A percentile compares a stretch with the other conserved stretches of the same genome.
Conservation (phyloP, 495 filamentous ascomycete genomes). For the Penicillium pulvis region DNA sequence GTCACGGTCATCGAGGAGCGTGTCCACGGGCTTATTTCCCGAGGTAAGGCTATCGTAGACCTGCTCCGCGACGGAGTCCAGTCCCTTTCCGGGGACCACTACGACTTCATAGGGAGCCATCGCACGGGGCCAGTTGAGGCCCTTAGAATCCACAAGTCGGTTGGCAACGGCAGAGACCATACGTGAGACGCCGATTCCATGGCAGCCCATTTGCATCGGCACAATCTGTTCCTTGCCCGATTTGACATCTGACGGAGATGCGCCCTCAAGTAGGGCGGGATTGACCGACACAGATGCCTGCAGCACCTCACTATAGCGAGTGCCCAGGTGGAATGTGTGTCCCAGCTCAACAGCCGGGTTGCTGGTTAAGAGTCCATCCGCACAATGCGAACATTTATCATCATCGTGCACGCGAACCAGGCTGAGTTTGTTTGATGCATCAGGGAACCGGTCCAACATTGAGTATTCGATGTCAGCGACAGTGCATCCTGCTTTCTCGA, state of each 20-base stretch:
- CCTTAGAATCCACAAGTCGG: slow-evolving; percentile 66
- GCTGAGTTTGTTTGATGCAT: slow-evolving; percentile 45
- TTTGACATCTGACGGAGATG: slow-evolving; percentile 12
- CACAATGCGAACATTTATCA: slow-evolving; percentile 73
- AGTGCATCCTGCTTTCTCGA: slow-evolving; percentile 32
- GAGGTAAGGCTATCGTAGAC: slow-evolving; percentile 60
- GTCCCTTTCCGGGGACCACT: slow-evolving; percentile 59
- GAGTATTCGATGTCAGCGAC: slow-evolving; percentile 40
- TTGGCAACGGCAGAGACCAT: slow-evolving; percentile 87
- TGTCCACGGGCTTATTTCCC: slow-evolving; percentile 46
- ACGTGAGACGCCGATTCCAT: slow-evolving; percentile 92
- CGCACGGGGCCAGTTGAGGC: slow-evolving; percentile 84
- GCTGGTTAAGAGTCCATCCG: slow-evolving; percentile 60
- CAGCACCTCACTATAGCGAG: slow-evolving; percentile 78
- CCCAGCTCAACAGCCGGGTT: slow-evolving; percentile 84
- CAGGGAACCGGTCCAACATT: slow-evolving; percentile 46
- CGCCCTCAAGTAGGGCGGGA: slow-evolving; percentile 25
- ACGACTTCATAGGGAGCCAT: slow-evolving; percentile 86
- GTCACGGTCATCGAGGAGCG: slow-evolving; percentile 75
- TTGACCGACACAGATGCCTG: slow-evolving; percentile 57
- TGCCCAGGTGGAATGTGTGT: slow-evolving; percentile 93
- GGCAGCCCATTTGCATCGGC: slow-evolving; percentile 89
- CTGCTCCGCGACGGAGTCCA: slow-evolving; percentile 51
- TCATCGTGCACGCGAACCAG: slow-evolving; percentile 65
- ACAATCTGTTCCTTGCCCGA: slow-evolving; percentile 37